Evolutionary conservation across 2,329 filamentous ascomycete genomes (phyloP), one percentile per base, ranked within the genome.

Genomic region (Elsinoe arachidis): DNA sequence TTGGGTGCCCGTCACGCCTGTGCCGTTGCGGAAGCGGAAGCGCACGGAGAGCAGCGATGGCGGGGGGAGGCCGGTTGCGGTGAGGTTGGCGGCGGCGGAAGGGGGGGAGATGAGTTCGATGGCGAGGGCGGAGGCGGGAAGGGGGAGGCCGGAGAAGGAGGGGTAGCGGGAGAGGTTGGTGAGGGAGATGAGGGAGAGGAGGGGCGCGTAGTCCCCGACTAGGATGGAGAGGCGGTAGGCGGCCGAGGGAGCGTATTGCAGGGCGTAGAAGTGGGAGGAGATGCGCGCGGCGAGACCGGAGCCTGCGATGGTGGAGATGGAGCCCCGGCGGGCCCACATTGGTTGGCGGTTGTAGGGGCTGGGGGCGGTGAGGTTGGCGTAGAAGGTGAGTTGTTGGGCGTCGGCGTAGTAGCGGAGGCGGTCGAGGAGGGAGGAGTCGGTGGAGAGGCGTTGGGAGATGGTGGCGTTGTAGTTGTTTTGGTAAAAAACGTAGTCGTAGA

Each of bases 401-500:
- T 78, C 74, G 2, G 80, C 79, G 39, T 79, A 70, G 60, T 66
- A 72, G 14, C 74, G 74, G 10, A 72, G 61, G 23, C 62, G 57
- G 37, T 63, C 61, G 51, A 68, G 63, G 46, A 67, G 68, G n/a
- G 63, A 51, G 23, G 56, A 51, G n/a, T 76, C 63, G 1, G 64
- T 60, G 2, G 64, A 59, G n/a, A 56, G 39, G 14, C 23, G 43
- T n/a, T 33, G 26, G 49, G 69, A 64, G 19, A 75, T 68, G 5
- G 71, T 75, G 9, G 64, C 63, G 62, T 84, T 80, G 67, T 84
- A 80, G 15, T 71, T 63, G 53, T 74, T 74, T 38, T 76, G 72
- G 65, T 83, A 83, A 33, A 76, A 73, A 44, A 84, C 67, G 62
- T 78, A 82, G 59, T 84, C 80, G 56, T 75, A 79, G 59, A 84